Evolutionary conservation across 139 green algal species (phyloP), one percentile per base, ranked within the genome.

Genomic region (Bryopsis sp.): DNA sequence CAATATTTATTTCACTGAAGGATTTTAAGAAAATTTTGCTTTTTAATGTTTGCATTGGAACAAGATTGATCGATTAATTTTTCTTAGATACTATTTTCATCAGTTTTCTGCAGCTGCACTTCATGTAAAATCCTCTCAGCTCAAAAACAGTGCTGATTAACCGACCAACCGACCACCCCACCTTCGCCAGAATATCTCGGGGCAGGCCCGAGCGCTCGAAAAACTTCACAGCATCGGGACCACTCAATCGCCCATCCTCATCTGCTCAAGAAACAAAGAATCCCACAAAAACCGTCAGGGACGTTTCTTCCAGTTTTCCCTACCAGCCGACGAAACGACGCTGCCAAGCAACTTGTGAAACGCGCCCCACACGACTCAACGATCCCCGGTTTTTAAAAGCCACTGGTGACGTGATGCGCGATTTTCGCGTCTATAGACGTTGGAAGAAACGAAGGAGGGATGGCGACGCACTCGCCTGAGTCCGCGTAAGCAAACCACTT

Each of bases 171-270:
- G n/a, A n/a, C n/a, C n/a, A n/a, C n/a, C 36, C 28, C 22, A 86
- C 78, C 65, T 85, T 86, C 1, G 83, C 80, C 32, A 96, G 77
- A 35, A 85, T 36, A 24, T 93, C 83, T 2, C 82, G 72, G 0
- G 85, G 78, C 47, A 97, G 78, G 1, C 82, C 82, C 32, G 79
- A 91, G 2, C 84, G 82, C 54, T 85, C 77, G 64, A 97, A 97
- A 64, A 97, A 96, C 4, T 62, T 50, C 26, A 96, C 90, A 0
- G 90, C 90, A 73, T 96, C 90, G 7, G 31, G 26, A 2, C 86
- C 86, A 2, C 74, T 82, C 19, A 92, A 32, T 59, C 81, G 68
- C 15, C 79, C 84, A 64, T 92, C 86, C 5, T 60, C 26, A 62
- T 92, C 86, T 86, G 68, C 37, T 36, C 11, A 15, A 22, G 24